A percentile compares a stretch with the other conserved stretches of the same genome.
Evolutionary conservation across 495 filamentous ascomycete species (phyloP).

Genomic region (Penicillium goetzii): DNA sequence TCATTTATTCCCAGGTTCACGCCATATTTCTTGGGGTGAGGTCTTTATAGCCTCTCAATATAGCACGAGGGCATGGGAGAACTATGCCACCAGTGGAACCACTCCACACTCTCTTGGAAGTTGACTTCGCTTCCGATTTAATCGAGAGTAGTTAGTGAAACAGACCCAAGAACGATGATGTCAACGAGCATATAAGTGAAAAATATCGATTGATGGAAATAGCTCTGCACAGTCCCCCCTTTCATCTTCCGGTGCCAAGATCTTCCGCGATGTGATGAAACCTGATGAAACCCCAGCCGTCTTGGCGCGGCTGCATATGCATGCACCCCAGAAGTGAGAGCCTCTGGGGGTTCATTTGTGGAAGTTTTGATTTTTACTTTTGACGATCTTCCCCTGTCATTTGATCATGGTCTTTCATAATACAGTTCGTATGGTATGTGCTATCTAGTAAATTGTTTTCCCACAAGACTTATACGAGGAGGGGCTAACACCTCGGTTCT

Average conservation of each 20-base stretch:
- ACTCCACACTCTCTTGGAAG: background rate
- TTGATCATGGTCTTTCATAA: background rate
- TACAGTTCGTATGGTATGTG: background rate
- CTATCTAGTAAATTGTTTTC: background rate
- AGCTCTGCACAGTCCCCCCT: background rate
- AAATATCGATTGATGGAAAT: slow-evolving; percentile 19
- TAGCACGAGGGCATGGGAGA: background rate
- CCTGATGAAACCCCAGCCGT: slow-evolving; percentile 10
- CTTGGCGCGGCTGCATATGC: slow-evolving; percentile 14
- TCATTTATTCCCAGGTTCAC: background rate
- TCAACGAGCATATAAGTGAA: background rate
- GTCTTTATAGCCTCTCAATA: background rate
- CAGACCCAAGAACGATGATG: background rate
- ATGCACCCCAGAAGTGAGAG: background rate
- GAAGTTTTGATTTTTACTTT: slow-evolving; percentile 16
- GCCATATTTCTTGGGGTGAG: background rate
- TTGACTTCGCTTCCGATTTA: background rate
- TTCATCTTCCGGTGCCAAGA: slow-evolving; percentile 19
- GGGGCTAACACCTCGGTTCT: background rate
- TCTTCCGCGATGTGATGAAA: slow-evolving; percentile 12
- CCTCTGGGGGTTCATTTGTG: slow-evolving; percentile 15
- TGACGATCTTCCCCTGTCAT: background rate
- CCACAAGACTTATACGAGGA: background rate
- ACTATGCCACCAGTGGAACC: background rate
- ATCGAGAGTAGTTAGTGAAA: slow-evolving; percentile 1